These are phyloP conservation scores for Monosporozyma yasuniensis DNA, from an alignment of 805 yeast genomes.

Conservation along the genomic window DNA sequence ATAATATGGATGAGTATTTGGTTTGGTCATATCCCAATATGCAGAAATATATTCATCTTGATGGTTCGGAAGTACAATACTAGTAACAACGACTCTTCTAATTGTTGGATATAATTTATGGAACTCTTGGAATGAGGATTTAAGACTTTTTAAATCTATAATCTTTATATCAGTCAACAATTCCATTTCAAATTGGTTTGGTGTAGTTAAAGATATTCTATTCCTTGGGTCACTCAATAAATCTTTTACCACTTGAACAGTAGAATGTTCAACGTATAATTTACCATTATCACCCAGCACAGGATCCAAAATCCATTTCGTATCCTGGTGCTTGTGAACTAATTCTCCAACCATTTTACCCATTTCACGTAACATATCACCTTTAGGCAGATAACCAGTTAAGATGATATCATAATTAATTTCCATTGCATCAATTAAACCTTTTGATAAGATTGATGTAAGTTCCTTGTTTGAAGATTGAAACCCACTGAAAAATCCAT, in stretches of 20 bases:
- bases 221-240: conserved; percentile 34
- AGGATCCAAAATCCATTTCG: conserved; percentile 74
- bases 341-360: conserved; percentile 33
- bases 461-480: conserved; percentile 40
- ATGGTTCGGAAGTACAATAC: conserved; percentile 31
- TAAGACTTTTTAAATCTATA: conserved; percentile 30
- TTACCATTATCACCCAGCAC: conserved; percentile 87
- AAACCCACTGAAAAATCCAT: conserved; percentile 56
- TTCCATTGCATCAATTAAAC: conserved; percentile 41
- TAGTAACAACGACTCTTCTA: conserved; percentile 49
- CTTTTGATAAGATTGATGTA: conserved; percentile 39
- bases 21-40: conserved; percentile 1
- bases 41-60: conserved; percentile 4
- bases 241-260: conserved; percentile 43
- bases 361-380: conserved; percentile 44
- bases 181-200: conserved; percentile 72
- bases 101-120: conserved; percentile 37
- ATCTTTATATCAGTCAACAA: conserved; percentile 42
- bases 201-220: conserved; percentile 46
- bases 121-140: conserved; percentile 35
- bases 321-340: conserved; percentile 20
- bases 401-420: conserved; percentile 55
- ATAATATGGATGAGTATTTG: neutral
- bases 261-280: conserved; percentile 57
- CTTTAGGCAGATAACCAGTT: conserved; percentile 73